Percentiles rank a stretch among this genome's conserved stretches.
Evolutionary conservation across 805 yeast species (phyloP).

Genomic region (Clavispora phyllophila): DNA sequence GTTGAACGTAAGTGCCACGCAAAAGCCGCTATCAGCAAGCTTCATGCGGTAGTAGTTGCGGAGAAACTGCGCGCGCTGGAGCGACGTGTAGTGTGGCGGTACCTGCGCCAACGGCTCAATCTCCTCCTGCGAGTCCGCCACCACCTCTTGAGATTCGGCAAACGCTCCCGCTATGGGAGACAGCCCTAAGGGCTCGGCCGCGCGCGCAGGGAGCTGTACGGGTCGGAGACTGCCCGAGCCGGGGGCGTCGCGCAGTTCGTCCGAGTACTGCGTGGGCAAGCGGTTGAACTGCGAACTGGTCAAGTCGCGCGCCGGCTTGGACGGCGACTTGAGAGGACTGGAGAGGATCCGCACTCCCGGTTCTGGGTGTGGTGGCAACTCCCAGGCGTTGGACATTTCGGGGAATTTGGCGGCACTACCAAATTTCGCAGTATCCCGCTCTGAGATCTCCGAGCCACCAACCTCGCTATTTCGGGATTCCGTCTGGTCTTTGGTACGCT

Average conservation of each 20-base stretch:
- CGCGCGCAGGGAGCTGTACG: not conserved
- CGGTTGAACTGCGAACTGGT: slow-evolving; percentile 17
- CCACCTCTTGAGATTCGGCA: slow-evolving; percentile 1
- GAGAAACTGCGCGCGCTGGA: slow-evolving; percentile 29
- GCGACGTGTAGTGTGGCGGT: slow-evolving; percentile 22
- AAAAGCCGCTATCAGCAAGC: slow-evolving; percentile 16
- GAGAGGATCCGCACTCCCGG: slow-evolving; percentile 7
- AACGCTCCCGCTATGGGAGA: slow-evolving; percentile 1
- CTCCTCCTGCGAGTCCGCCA: slow-evolving; percentile 18
- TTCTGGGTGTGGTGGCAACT: too few relatives aligned
- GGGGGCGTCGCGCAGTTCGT: slow-evolving; percentile 1
- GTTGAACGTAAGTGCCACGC: slow-evolving; percentile 23
- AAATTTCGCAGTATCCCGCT: too few relatives aligned
- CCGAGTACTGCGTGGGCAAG: slow-evolving; percentile 19
- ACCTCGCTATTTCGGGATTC: too few relatives aligned
- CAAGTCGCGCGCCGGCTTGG: slow-evolving; percentile 3
- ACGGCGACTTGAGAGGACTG: slow-evolving; percentile 11
- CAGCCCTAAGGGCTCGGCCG: not conserved
- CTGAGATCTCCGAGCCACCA: too few relatives aligned
- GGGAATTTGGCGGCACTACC: too few relatives aligned
- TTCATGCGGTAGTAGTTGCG: slow-evolving; percentile 21
- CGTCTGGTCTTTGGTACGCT: too few relatives aligned
- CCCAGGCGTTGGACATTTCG: too few relatives aligned
- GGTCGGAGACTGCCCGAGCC: not conserved
- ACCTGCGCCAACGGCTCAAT: slow-evolving; percentile 11